Percentiles rank a stretch among this genome's conserved stretches.
Conservation (phyloP, 345 rosid genomes). For the Brassica rapa region DNA sequence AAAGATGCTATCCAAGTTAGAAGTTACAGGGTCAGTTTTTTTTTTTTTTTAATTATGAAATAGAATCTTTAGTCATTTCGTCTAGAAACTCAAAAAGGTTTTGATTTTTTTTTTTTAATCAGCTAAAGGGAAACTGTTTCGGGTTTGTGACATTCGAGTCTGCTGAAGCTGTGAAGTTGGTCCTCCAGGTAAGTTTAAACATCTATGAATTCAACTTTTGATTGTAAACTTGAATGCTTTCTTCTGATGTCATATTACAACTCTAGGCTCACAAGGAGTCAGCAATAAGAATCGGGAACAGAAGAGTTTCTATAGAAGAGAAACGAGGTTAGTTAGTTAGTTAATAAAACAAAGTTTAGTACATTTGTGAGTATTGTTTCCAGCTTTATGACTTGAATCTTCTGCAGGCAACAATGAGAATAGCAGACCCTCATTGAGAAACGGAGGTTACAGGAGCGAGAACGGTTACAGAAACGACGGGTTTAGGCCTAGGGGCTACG, state of each 20-base stretch:
- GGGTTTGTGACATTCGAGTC: conserved; percentile 86
- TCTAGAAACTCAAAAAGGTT: background rate
- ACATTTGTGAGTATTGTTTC: background rate
- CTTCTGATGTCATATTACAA: background rate
- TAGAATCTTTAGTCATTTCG: background rate
- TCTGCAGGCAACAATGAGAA: conserved; percentile 50
- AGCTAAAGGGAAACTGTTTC: conserved; percentile 61
- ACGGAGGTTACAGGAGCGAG: conserved; percentile 55
- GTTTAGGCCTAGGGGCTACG: conserved; percentile 52
- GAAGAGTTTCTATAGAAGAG: conserved; percentile 71
- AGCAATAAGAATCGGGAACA: conserved; percentile 56
- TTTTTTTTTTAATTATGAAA: conserved; percentile 1
- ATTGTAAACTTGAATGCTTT: background rate
- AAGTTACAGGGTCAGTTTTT: conserved; percentile 39
- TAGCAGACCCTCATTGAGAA: conserved; percentile 47
- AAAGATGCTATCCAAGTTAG: conserved; percentile 43
- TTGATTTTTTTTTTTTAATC: background rate
- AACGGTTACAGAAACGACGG: conserved; percentile 57
- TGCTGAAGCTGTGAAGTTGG: conserved; percentile 60
- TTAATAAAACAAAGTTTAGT: background rate
- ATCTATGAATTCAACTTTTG: background rate
- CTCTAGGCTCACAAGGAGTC: conserved; percentile 48
- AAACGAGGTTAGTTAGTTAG: conserved; percentile 56
- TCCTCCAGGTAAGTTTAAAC: conserved; percentile 53
- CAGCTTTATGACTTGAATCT: conserved; percentile 7